A percentile compares a stretch with the other conserved stretches of the same genome.
These are phyloP conservation scores for Anaeramoeba flamelloides DNA, from an alignment of 78 protist genomes.

Conservation along the genomic window DNA sequence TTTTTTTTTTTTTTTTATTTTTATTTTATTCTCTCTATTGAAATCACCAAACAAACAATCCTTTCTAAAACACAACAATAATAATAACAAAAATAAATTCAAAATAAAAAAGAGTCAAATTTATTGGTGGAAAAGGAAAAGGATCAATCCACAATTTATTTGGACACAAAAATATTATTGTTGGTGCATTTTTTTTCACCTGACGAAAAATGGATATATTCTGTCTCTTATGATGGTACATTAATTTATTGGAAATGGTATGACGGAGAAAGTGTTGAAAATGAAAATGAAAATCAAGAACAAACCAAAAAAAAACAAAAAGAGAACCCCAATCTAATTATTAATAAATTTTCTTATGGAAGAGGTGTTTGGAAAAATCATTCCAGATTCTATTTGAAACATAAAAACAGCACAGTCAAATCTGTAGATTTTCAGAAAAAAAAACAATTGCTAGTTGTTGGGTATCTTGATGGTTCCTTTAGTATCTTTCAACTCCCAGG, in stretches of 20 bases:
- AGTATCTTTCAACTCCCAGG: slow-evolving; percentile 45
- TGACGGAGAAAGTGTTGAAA: no score
- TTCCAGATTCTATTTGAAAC: background rate
- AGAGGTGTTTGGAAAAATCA: background rate
- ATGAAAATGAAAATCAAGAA: background rate
- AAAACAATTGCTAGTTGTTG: slow-evolving; percentile 38
- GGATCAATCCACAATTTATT: no score
- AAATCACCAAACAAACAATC: no score
- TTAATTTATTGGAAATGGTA: background rate
- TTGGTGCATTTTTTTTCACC: background rate
- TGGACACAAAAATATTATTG: background rate
- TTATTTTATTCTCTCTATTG: no score
- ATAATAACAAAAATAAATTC: no score
- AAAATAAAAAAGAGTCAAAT: no score
- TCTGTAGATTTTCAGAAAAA: background rate
- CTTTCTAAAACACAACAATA: no score
- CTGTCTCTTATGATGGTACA: background rate
- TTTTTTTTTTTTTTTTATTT: no score
- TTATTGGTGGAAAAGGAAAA: no score
- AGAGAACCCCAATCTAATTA: background rate
- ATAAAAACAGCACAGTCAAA: background rate
- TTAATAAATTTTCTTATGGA: background rate
- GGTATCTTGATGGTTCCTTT: slow-evolving; percentile 54
- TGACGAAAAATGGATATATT: background rate
- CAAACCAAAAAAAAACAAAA: background rate